Percentiles rank a stretch among this genome's conserved stretches.
Conservation (phyloP, 345 rosid genomes). For the Salix udensis region DNA sequence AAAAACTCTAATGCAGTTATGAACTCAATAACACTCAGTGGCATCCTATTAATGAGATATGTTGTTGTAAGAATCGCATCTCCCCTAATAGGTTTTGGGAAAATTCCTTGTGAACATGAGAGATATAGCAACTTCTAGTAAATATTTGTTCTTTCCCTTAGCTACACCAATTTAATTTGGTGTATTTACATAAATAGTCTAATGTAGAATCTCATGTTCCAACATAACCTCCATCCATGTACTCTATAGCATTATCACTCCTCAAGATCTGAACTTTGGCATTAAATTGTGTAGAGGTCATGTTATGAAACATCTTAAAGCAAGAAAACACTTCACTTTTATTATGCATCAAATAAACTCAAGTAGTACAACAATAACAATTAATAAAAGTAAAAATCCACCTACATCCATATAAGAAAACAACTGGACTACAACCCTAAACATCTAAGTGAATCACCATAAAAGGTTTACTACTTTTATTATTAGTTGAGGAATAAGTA, state of each 20-base stretch:
- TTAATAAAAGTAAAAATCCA: too few relatives aligned
- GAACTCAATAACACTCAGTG: not conserved
- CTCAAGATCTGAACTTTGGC: not conserved
- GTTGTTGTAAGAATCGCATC: too few relatives aligned
- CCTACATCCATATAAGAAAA: not conserved
- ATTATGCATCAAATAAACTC: not conserved
- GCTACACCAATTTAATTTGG: not conserved
- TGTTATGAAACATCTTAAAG: not conserved
- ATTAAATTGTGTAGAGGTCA: too few relatives aligned
- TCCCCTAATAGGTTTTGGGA: not conserved
- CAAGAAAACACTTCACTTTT: not conserved
- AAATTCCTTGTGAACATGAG: not conserved
- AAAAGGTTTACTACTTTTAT: not conserved
- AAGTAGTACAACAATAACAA: not conserved
- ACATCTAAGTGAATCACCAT: not conserved
- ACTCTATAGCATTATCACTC: too few relatives aligned
- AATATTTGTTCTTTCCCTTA: not conserved
- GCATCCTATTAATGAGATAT: not conserved
- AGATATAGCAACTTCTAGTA: not conserved
- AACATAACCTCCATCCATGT: not conserved
- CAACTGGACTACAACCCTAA: not conserved
- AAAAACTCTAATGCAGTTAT: too few relatives aligned
- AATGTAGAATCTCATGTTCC: not conserved
- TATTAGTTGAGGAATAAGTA: too few relatives aligned
- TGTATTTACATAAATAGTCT: not conserved